phyloP scores from a whole-genome alignment of 306 rosid genomes.

The Begonia peltatifolia region DNA sequence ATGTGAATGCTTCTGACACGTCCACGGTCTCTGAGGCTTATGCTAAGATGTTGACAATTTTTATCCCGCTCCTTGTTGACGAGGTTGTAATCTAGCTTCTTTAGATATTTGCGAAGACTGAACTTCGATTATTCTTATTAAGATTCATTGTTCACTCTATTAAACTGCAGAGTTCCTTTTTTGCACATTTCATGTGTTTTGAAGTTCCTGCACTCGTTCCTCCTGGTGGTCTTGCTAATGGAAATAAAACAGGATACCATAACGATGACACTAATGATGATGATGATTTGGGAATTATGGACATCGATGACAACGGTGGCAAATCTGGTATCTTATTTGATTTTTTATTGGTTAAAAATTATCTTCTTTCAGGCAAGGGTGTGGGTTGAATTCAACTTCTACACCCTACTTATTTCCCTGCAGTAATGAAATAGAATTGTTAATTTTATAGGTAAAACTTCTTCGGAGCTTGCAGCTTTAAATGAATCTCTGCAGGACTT shows the following conservation, averaged over 20 bases:
- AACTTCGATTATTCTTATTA: background rate
- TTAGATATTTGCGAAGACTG: too few species aligned
- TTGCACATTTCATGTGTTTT: slow-evolving; percentile 90
- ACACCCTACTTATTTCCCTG: background rate
- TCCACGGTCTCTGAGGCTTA: slow-evolving; percentile 79
- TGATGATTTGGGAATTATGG: slow-evolving; percentile 50
- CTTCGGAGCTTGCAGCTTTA: slow-evolving; percentile 62
- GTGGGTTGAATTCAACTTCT: background rate
- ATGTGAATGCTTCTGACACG: slow-evolving; percentile 54
- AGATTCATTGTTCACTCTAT: slow-evolving; percentile 8
- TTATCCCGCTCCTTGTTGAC: slow-evolving; percentile 93
- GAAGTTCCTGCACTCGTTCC: slow-evolving; percentile 77
- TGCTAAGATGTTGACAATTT: slow-evolving; percentile 69
- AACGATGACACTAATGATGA: slow-evolving; percentile 35
- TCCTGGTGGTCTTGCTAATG: slow-evolving; percentile 28
- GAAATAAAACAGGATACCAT: slow-evolving; percentile 27
- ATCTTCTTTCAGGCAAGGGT: background rate
- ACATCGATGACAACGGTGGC: slow-evolving; percentile 56
- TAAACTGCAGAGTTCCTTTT: slow-evolving; percentile 71
- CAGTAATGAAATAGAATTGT: background rate
- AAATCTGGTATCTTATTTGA: slow-evolving; percentile 25
- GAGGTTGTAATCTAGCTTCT: slow-evolving; percentile 44
- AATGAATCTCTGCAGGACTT: slow-evolving; percentile 81
- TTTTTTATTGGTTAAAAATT: background rate
- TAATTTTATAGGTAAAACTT: slow-evolving; percentile 30